Evolutionary conservation across 306 rosid species (phyloP), one percentile per base, ranked within the genome.

Genomic region (Prunus davidiana): DNA sequence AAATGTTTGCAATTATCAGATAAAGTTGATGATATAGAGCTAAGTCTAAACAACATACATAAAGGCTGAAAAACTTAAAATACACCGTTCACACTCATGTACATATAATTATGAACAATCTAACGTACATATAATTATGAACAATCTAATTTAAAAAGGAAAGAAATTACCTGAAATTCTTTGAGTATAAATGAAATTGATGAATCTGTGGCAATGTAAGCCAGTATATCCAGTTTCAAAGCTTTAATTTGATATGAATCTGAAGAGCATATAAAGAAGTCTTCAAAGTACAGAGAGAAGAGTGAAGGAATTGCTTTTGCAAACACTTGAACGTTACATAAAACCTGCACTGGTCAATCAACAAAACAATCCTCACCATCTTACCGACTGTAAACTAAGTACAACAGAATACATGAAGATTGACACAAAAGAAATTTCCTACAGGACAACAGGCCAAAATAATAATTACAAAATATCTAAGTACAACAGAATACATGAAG

Each of bases 301-400:
- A 88, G 96, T 79, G 86, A 92, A 70, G 98, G 93, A 88, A 89
- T 86, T 67, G 99, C 96, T 87, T 91, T 92, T 57, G 93, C 98
- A 86, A 96, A 96, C 76, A 96, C 98, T 86, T 88, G 97, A 86
- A 96, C 88, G 85, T 92, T 92, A 89, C 91, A 91, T 74, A 91
- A 85, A 70, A 91, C 96, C 99, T 92, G 87, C 79, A 89, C 25
- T 81, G 67, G 71, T 67, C 83, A 83, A 76, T 51, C 73, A 77
- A 77, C 49, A 81, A 69, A 82, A 78, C 67, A 70, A 74, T 51
- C 77, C 81, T 67, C 80, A 60, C 74, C 64, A 58, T 65, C 22
- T 60, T 52, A 64, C 34, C 71, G 55, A 74, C 69, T 5, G 25
- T 20, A 69, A 25, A 25, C 43, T 52, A 30, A 66, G 57, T 14